phyloP scores from a whole-genome alignment of 2,329 filamentous ascomycete species.

The Phyllachora maydis region DNA sequence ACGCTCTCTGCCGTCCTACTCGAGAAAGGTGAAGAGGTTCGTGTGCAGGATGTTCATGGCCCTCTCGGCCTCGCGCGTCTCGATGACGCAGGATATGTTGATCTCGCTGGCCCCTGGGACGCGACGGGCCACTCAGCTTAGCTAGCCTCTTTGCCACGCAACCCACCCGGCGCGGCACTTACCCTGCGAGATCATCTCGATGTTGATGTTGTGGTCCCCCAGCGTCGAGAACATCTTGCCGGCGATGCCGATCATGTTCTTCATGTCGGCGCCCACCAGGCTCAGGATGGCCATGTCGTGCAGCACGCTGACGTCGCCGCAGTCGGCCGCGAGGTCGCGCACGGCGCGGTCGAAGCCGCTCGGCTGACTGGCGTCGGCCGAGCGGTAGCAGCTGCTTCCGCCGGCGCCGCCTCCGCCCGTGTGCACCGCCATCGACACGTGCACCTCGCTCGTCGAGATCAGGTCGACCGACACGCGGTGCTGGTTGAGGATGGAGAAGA shows the following conservation, averaged over 20 bases:
- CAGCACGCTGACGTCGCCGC: slow-evolving; percentile 79
- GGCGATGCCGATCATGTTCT: slow-evolving; percentile 89
- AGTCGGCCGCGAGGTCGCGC: slow-evolving; percentile 53
- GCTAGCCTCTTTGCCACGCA: slow-evolving; percentile 5
- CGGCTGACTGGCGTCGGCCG: too few species aligned
- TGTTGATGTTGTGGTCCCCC: slow-evolving; percentile 84
- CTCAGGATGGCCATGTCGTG: slow-evolving; percentile 90
- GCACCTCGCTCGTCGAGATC: slow-evolving; percentile 90
- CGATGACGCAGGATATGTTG: slow-evolving; percentile 96
- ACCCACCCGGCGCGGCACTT: too few species aligned
- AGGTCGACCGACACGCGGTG: slow-evolving; percentile 83
- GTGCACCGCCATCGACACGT: slow-evolving; percentile 93
- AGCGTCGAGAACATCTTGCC: slow-evolving; percentile 90
- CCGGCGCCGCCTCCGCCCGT: slow-evolving; percentile 45
- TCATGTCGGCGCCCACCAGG: slow-evolving; percentile 86
- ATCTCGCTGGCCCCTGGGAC: slow-evolving; percentile 84
- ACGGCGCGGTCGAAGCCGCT: slow-evolving; percentile 48
- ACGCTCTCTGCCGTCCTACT: too few species aligned
- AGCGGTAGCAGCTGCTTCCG: too few species aligned
- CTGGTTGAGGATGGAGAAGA: slow-evolving; percentile 78
- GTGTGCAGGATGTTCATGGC: slow-evolving; percentile 95
- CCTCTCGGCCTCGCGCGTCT: slow-evolving; percentile 72
- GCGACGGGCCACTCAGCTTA: slow-evolving; percentile 1
- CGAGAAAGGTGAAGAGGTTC: slow-evolving; percentile 87
- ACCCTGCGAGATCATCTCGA: slow-evolving; percentile 99